Evolutionary conservation across 2,329 filamentous ascomycete genomes (phyloP).

Genomic region (Lasiodiplodia gonubiensis): DNA sequence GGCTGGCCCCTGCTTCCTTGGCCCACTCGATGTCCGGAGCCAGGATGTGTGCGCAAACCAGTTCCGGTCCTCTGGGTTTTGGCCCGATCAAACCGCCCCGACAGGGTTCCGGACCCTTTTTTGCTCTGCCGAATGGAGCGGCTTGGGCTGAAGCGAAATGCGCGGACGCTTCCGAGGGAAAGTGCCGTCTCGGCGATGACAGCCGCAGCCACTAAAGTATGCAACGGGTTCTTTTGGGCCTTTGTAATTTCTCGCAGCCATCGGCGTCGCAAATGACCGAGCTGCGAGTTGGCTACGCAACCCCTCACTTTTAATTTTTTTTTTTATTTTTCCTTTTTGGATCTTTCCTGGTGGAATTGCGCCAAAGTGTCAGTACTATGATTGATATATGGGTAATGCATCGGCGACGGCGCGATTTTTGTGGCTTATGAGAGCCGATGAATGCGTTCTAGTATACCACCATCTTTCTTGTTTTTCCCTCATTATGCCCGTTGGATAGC

Average conservation of each 20-base stretch:
- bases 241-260: not conserved
- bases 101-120: not conserved
- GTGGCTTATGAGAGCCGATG: not conserved
- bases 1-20: not conserved
- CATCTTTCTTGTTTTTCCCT: not conserved
- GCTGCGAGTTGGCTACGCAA: not conserved
- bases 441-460: no score
- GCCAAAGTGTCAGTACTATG: not conserved
- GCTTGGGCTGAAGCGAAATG: not conserved
- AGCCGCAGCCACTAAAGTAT: not conserved
- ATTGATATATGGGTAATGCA: not conserved
- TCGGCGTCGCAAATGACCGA: not conserved
- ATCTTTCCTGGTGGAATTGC: not conserved
- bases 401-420: not conserved
- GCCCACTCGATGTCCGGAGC: not conserved
- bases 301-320: not conserved
- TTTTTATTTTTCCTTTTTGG: not conserved
- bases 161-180: not conserved
- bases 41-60: not conserved
- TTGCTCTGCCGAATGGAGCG: constrained; percentile 1
- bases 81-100: not conserved
- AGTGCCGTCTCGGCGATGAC: constrained; percentile 8
- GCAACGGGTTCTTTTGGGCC: not conserved
- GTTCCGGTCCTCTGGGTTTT: not conserved
- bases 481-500: no score